Evolutionary conservation across 208 protist genomes (phyloP), one percentile per base, ranked within the genome.

Genomic region (Leishmania lainsoni): DNA sequence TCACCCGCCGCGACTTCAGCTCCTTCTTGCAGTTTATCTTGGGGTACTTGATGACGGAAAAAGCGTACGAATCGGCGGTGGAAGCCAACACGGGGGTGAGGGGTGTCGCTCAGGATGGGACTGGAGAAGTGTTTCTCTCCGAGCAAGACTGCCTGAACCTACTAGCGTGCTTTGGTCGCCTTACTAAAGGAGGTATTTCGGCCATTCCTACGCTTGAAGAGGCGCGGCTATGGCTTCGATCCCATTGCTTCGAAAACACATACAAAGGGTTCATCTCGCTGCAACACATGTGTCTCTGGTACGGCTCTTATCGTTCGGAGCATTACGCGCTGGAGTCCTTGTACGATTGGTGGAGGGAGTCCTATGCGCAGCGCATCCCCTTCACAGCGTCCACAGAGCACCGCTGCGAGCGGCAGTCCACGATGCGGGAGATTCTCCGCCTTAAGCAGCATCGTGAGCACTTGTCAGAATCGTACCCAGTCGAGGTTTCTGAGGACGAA

Each of bases 21-120:
- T 75, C 81, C 45, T 88, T 88, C 45, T 45, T 88, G 58, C 81
- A 88, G 81, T 88, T 83, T 80, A 63, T 86, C 12, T 65, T 85
- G 49, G 85, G 81, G 9, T 29, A 81, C 26, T 77, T 85, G 74
- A 78, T 88, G 78, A 75, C 78, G 63, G 76, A 79, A 48, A 81
- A 56, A 22, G 83, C 79, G 59, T 86, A 86, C 81, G 71, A 81
- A 3, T 85, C 76, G 16, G 59, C 49, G 10, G 61, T 65, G 75
- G 32, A 35, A 63, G 29, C 5, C 75, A 61, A 0, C 26, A 59
- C 39, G 22, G 54, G 56, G 22, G 59, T 17, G 35, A 54, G 17
- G 4, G 12, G 61, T 54, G 58, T 29, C 32, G 75, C 22, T 2
- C 52, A 70, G 35, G 74, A 79, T 48, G 75, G 29, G 3, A 8